Percentiles rank a stretch among this genome's conserved stretches.
Evolutionary conservation across 305 asterid species (phyloP).

Genomic region (Galium porrigens): DNA sequence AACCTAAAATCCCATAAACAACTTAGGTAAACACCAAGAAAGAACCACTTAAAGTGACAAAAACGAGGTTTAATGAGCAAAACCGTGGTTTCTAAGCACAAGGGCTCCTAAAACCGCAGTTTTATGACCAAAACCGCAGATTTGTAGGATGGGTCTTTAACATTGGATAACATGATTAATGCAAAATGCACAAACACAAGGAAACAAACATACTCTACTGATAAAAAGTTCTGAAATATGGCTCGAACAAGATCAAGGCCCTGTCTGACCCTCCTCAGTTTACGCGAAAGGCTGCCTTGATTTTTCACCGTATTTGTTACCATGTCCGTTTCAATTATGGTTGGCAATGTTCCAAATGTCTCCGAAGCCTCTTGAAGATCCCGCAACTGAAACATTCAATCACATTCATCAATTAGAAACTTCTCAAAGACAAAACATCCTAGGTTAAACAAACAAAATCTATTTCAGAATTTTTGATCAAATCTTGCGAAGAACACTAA

Average conservation of each 20-base stretch:
- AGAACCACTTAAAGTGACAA: background rate
- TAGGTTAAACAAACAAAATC: background rate
- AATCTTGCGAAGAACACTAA: conserved; percentile 14
- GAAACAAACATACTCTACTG: conserved; percentile 47
- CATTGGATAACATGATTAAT: background rate
- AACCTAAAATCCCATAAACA: conserved; percentile 4
- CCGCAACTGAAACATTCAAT: conserved; percentile 34
- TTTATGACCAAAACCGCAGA: background rate
- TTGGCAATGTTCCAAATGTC: conserved; percentile 36
- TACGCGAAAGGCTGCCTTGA: conserved; percentile 76
- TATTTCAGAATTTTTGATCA: no score
- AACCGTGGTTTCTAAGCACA: no score
- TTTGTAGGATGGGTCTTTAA: background rate
- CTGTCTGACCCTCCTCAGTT: conserved; percentile 89
- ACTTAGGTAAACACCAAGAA: background rate
- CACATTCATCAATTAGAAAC: background rate
- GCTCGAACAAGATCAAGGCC: conserved; percentile 91
- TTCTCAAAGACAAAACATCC: background rate
- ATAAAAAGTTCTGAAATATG: conserved; percentile 63
- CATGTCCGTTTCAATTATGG: conserved; percentile 45
- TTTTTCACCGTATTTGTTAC: conserved; percentile 51
- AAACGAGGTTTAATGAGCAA: no score
- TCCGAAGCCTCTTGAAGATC: conserved; percentile 59
- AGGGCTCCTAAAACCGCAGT: background rate
- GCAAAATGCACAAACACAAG: background rate